phyloP scores from a whole-genome alignment of 768 basidiomycete genomes.

The Arthromyces matolae region DNA sequence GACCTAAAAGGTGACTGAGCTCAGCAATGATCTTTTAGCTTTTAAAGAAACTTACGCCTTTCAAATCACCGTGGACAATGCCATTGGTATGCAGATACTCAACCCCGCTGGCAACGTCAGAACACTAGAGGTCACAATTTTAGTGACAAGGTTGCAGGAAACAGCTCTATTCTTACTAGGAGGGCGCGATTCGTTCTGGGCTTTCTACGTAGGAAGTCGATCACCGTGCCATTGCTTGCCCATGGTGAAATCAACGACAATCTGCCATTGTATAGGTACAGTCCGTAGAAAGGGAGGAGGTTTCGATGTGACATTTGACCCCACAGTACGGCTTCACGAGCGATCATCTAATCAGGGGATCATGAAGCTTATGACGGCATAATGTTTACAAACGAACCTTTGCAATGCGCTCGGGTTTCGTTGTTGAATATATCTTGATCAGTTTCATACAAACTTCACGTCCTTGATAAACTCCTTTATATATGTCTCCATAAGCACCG shows the following conservation, averaged over 20 bases:
- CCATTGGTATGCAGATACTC: background rate
- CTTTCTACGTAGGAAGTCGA: background rate
- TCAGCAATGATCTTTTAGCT: background rate
- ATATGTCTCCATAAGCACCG: constrained; percentile 9
- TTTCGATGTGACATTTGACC: background rate
- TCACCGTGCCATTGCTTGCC: background rate
- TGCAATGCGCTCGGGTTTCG: background rate
- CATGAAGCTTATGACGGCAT: background rate
- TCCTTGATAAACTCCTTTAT: constrained; percentile 8
- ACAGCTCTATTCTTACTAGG: background rate
- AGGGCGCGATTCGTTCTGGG: background rate
- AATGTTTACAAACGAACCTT: constrained; percentile 6
- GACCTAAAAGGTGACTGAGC: background rate
- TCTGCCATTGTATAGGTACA: background rate
- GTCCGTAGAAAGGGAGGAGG: background rate
- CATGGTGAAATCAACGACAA: background rate
- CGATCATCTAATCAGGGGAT: background rate
- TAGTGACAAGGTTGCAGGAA: no score
- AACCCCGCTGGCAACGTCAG: background rate
- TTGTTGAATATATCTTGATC: constrained; percentile 8
- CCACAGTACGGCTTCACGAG: background rate
- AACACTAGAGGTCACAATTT: no score
- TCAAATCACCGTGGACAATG: background rate
- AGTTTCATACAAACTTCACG: constrained; percentile 10
- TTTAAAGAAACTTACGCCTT: background rate